Percentiles rank a stretch among this genome's conserved stretches.
These are phyloP conservation scores for Phlebiopsis flavidoalba DNA, from an alignment of 768 basidiomycete species.

Conservation along the genomic window DNA sequence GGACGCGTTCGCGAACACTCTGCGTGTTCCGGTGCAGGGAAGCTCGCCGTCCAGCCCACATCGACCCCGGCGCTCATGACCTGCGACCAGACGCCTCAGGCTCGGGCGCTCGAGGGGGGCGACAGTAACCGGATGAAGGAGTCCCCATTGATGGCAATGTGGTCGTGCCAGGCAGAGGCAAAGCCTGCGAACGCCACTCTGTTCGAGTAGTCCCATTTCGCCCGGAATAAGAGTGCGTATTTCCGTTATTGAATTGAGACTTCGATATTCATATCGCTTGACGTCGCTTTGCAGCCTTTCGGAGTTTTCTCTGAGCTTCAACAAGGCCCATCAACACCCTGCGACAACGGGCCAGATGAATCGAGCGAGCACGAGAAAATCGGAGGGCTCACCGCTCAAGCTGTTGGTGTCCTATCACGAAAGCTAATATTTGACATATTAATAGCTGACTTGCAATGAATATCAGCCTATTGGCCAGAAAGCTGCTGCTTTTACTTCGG, in stretches of 20 bases:
- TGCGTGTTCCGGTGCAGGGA: neutral
- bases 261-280: neutral
- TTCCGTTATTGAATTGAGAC: neutral
- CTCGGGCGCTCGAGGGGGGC: neutral
- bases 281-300: neutral
- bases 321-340: neutral
- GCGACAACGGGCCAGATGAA: neutral
- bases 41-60: neutral
- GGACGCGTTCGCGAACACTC: neutral
- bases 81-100: neutral
- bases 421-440: neutral
- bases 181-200: neutral
- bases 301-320: neutral
- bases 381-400: neutral
- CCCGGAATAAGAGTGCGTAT: neutral
- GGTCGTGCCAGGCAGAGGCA: neutral
- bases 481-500: neutral
- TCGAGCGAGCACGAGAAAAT: neutral
- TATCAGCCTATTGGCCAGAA: neutral
- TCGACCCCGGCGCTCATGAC: neutral
- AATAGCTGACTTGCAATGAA: neutral
- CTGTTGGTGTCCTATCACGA: neutral
- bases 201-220: neutral
- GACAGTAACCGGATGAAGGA: neutral
- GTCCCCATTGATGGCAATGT: neutral